phyloP scores from a whole-genome alignment of 2,329 filamentous ascomycete species.

The Sclerotinia trifoliorum region DNA sequence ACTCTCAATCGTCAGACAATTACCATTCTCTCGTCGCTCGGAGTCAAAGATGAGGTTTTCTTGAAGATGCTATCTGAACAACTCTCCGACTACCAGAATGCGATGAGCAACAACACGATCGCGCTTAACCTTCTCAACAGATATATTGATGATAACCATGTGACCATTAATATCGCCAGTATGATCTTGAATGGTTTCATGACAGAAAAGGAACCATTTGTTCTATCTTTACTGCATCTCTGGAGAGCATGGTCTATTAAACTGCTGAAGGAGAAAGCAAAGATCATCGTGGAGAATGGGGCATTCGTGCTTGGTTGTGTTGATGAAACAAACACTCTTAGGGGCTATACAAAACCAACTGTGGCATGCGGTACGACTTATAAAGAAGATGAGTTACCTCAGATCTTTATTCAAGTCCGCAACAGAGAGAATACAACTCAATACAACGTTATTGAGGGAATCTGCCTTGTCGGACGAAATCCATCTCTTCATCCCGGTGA shows the following conservation, averaged over 20 bases:
- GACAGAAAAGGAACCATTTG: conserved; percentile 71
- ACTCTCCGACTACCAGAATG: conserved; percentile 64
- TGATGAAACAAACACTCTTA: conserved; percentile 76
- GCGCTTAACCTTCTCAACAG: conserved; percentile 69
- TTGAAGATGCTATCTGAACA: conserved; percentile 64
- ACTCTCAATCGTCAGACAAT: conserved; percentile 91
- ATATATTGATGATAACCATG: conserved; percentile 83
- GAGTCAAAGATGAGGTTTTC: conserved; percentile 68
- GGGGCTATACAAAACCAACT: conserved; percentile 62
- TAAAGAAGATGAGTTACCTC: conserved; percentile 58
- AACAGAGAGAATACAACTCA: conserved; percentile 51
- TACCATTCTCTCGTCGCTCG: conserved; percentile 74
- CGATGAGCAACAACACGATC: conserved; percentile 62
- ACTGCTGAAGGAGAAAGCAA: conserved; percentile 86
- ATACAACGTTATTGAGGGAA: conserved; percentile 67
- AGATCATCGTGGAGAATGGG: conserved; percentile 76
- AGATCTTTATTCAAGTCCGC: conserved; percentile 86
- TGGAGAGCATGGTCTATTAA: conserved; percentile 92
- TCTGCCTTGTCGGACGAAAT: conserved; percentile 85
- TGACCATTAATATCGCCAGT: conserved; percentile 68
- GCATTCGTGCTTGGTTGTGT: conserved; percentile 86
- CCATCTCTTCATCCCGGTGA: conserved; percentile 93
- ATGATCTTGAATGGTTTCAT: conserved; percentile 83
- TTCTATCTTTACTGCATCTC: conserved; percentile 72
- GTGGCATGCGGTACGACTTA: conserved; percentile 41